Evolutionary conservation across 495 filamentous ascomycete species (phyloP), one percentile per base, ranked within the genome.

Genomic region (Paragyromitra xinjiangensis): DNA sequence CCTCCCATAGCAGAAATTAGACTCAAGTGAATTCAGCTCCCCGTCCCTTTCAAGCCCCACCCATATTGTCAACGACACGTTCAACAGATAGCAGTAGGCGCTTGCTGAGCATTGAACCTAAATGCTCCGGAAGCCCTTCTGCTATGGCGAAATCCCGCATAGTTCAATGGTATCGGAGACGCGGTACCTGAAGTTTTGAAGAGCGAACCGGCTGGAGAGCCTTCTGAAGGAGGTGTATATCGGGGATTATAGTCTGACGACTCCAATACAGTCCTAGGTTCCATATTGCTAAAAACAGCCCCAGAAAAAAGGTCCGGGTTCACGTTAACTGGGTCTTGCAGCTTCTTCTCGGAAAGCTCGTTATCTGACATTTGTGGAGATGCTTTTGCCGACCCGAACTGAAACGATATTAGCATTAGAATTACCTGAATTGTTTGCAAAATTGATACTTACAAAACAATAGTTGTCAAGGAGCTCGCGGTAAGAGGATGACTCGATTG

Each of bases 401-500:
- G 70, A 56, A 74, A 62, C 22, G 70, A 42, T 44, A 74, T 76
- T 80, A 80, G 77, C 22, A 66, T 37, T 7, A 42, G 11, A 39
- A 71, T 34, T 34, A 3, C 29, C 29, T 34, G 44, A 56, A 44
- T 24, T n/a, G 22, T 37, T 56, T 69, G 78, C 50, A 82, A 78
- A 42, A 34, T 37, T 55, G 37, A 83, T 86, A 96, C 94, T 89
- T 93, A 97, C 94, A 88, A 97, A 97, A 87, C 95, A 99, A 85
- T 97, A 99, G 85, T 96, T 97, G 86, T 97, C 92, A 81, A 99
- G 89, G 71, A 99, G 87, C 84, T 99, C 95, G 82, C 94, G 91
- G 84, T 98, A 98, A 65, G 93, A 92, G 50, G 91, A 89, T 29
- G 95, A 96, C 29, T 94, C 88, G 76, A 95, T 86, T 53, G 89